A percentile compares a stretch with the other conserved stretches of the same genome.
These are phyloP conservation scores for Chaetomium sp. DNA, from an alignment of 2,329 filamentous ascomycete genomes.

Conservation along the genomic window DNA sequence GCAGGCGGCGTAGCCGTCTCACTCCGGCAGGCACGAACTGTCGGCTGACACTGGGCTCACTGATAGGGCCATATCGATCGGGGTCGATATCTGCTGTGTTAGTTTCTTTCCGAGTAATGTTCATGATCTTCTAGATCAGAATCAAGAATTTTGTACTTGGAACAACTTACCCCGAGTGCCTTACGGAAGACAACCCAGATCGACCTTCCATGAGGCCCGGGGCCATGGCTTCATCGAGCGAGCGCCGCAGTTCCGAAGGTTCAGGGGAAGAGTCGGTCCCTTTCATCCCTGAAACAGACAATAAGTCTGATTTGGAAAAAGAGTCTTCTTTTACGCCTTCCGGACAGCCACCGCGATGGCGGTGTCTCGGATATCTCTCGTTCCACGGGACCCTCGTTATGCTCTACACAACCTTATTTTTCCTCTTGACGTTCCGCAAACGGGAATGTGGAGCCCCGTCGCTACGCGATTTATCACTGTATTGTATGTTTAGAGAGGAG, in stretches of 20 bases:
- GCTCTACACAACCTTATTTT: background rate
- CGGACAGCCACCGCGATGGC: background rate
- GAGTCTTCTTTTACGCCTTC: background rate
- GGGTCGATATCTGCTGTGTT: background rate
- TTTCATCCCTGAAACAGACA: background rate
- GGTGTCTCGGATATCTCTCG: background rate
- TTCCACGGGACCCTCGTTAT: background rate
- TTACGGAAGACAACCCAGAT: background rate
- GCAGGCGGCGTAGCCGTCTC: background rate
- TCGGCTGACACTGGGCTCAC: background rate
- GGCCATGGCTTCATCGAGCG: background rate
- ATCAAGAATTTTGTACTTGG: background rate
- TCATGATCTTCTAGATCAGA: background rate
- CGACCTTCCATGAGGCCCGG: background rate
- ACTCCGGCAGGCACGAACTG: background rate
- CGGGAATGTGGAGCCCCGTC: background rate
- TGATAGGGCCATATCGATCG: background rate
- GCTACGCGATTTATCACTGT: background rate
- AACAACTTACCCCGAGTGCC: background rate
- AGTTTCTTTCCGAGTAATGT: too few species aligned
- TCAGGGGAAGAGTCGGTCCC: constrained; percentile 2
- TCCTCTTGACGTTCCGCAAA: background rate
- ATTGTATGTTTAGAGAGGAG: background rate
- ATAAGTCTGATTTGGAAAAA: background rate
- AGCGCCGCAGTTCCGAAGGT: background rate